Evolutionary conservation across 495 filamentous ascomycete species (phyloP), one percentile per base, ranked within the genome.

Genomic region (Hypoxylon fuscum): DNA sequence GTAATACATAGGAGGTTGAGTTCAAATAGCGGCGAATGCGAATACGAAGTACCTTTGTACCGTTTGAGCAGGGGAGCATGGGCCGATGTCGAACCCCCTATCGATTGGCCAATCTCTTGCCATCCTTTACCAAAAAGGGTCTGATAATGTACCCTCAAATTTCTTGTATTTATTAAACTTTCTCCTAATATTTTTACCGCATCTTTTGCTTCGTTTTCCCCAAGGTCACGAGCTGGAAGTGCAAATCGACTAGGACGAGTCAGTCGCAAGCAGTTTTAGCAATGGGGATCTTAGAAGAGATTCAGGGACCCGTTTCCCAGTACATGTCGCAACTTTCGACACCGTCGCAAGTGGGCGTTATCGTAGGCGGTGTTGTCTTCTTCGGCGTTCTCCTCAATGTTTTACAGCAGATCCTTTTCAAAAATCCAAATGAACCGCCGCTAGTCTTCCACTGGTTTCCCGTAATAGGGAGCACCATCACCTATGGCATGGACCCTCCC

Each of bases 371-470:
- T 25, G 76, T 87, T 62, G 20, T 87, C 35, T 71, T 85, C 31
- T 15, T 88, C 34, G 62, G 78, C 2, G 81, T 93, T 10, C 55
- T 87, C 34, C 29, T 88, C 62, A 93, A 93, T 66, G 84, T 93
- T 37, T 53, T 88, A 43, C 72, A 79, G 10, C 91, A 95, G 68
- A 55, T 91, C 2, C 74, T 93, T 48, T 87, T 89, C 72, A 87
- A 81, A 68, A 87, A 88, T 56, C 82, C 84, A 44, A 87, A 86
- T 69, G 88, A 92, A 68, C 91, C 91, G 10, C 91, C 91, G 4
- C 59, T 94, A 10, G 90, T 95, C 37, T 95, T 93, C 68, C 89
- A 93, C 76, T 93, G 86, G 86, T 84, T 95, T 64, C 91, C 91
- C 3, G 70, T 93, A 37, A 74, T 95, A 66, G 91, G 91, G 17